Percentiles rank a stretch among this genome's conserved stretches.
phyloP scores from a whole-genome alignment of 1,284 basidiomycete genomes.

The Cutaneotrichosporon cyanovorans region DNA sequence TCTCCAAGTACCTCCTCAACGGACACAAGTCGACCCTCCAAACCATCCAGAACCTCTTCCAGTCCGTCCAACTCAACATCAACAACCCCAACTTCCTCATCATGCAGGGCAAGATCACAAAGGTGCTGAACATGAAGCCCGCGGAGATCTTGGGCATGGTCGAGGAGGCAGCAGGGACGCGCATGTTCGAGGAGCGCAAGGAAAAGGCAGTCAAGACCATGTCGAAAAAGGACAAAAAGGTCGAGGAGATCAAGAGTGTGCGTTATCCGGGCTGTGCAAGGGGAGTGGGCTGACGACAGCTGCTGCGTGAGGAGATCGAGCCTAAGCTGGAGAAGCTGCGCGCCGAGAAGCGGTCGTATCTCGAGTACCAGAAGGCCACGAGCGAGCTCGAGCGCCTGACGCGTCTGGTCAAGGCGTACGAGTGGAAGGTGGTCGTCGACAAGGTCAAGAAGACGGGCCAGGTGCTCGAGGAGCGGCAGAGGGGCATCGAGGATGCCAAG shows the following conservation, averaged over 20 bases:
- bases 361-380: constrained; percentile 84
- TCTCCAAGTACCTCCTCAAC: constrained; percentile 94
- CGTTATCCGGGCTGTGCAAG: too few species aligned
- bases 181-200: constrained; percentile 99
- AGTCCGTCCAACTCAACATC: constrained; percentile 97
- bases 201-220: constrained; percentile 97
- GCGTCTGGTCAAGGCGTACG: constrained; percentile 76
- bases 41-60: constrained; percentile 85
- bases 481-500: constrained; percentile 36
- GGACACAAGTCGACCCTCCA: constrained; percentile 91
- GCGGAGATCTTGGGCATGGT: constrained; percentile 98
- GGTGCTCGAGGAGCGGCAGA: constrained; percentile 36
- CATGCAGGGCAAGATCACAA: constrained; percentile 96
- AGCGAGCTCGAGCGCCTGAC: constrained; percentile 85
- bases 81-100: constrained; percentile 99
- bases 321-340: constrained; percentile 90
- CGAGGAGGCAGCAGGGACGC: constrained; percentile 95
- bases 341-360: constrained; percentile 78
- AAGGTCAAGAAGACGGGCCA: constrained; percentile 49
- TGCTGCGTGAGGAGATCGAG: constrained; percentile 83
- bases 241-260: constrained; percentile 72
- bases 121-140: constrained; percentile 97
- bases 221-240: constrained; percentile 94
- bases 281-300: constrained; percentile 28
- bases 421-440: constrained; percentile 69